phyloP scores from a whole-genome alignment of 768 basidiomycete species.

The Rhodocollybia butyracea region DNA sequence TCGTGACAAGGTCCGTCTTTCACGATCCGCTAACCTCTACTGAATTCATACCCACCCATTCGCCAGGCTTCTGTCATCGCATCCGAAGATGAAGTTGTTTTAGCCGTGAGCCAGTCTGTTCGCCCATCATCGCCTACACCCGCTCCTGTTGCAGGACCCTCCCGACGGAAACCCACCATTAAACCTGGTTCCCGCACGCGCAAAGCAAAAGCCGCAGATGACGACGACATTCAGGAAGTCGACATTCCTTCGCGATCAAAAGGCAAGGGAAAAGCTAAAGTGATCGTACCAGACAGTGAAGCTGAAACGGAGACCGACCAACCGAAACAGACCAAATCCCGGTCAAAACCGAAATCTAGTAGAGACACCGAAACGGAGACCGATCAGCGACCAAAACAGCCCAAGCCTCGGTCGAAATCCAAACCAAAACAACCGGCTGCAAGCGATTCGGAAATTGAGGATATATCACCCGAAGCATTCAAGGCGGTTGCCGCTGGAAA shows the following conservation, averaged over 20 bases:
- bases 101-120: slow-evolving; percentile 13
- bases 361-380: neutral
- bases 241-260: slow-evolving; percentile 16
- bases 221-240: no score
- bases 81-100: slow-evolving; percentile 23
- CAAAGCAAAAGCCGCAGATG: no score
- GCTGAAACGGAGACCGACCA: neutral
- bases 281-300: slow-evolving; percentile 4
- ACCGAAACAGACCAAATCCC: slow-evolving; percentile 6
- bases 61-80: neutral
- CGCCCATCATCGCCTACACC: slow-evolving; percentile 17
- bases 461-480: neutral
- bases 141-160: slow-evolving; percentile 4
- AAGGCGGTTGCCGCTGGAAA: slow-evolving; percentile 12
- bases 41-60: neutral
- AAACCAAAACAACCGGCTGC: neutral
- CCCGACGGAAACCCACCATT: slow-evolving; percentile 6
- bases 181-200: no score
- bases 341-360: no score
- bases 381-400: slow-evolving; percentile 7
- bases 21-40: neutral
- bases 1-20: slow-evolving; percentile 20
- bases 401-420: neutral
- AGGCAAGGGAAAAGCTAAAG: slow-evolving; percentile 28
- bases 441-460: neutral